Conservation (phyloP, 2,329 filamentous ascomycete genomes). For the Calycina herbarum region DNA sequence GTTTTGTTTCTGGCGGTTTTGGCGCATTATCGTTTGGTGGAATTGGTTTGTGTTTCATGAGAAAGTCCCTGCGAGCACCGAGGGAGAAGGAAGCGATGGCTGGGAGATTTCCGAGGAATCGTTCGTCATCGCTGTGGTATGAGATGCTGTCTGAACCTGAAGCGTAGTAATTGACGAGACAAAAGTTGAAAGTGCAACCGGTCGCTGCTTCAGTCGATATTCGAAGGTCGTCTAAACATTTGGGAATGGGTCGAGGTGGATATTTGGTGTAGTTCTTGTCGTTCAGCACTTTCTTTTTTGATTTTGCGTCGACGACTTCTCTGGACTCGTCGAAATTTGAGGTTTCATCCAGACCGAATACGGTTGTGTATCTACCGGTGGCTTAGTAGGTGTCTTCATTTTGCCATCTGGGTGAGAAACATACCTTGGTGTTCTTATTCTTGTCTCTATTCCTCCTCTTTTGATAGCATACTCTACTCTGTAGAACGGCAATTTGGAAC, state of each 20-base stretch:
- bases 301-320: slow-evolving; percentile 47
- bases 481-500: slow-evolving; percentile 72
- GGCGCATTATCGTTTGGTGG: slow-evolving; percentile 38
- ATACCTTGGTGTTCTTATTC: slow-evolving; percentile 56
- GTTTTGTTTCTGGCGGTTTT: slow-evolving; percentile 40
- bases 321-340: slow-evolving; percentile 54
- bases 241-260: slow-evolving; percentile 67
- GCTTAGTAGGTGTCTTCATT: slow-evolving; percentile 13
- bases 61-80: slow-evolving; percentile 71
- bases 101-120: slow-evolving; percentile 68
- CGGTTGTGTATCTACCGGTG: slow-evolving; percentile 54
- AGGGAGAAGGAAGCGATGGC: slow-evolving; percentile 75
- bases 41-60: slow-evolving; percentile 74
- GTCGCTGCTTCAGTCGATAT: slow-evolving; percentile 64
- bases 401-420: background rate
- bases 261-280: slow-evolving; percentile 57
- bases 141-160: slow-evolving; percentile 73
- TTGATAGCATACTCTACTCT: slow-evolving; percentile 73
- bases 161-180: slow-evolving; percentile 82
- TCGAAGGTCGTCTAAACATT: slow-evolving; percentile 65
- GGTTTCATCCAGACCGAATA: slow-evolving; percentile 62
- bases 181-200: slow-evolving; percentile 72
- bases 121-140: slow-evolving; percentile 79
- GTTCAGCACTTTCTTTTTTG: slow-evolving; percentile 41
- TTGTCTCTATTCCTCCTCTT: slow-evolving; percentile 60